Evolutionary conservation across 352 stramenopile species (phyloP).

Genomic region (Globisporangium canariense): DNA sequence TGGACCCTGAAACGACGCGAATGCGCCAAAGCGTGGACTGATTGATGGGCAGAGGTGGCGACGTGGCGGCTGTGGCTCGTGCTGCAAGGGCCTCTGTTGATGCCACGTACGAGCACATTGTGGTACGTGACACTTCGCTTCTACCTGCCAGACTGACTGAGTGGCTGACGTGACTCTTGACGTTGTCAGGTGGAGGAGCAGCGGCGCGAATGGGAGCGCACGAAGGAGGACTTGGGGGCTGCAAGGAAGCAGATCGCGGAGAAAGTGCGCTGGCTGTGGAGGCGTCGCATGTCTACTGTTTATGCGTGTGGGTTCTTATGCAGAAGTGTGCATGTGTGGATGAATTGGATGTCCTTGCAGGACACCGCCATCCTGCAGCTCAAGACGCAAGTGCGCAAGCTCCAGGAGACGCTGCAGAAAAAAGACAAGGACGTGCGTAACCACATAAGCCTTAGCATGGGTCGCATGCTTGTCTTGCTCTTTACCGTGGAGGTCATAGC

Average conservation of each 20-base stretch:
- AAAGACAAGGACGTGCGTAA: conserved; percentile 60
- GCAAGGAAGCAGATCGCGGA: conserved; percentile 43
- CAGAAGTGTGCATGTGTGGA: background rate
- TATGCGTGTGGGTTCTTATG: background rate
- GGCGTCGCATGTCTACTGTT: background rate
- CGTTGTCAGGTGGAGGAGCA: conserved; percentile 42
- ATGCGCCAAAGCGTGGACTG: background rate
- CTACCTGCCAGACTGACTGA: background rate
- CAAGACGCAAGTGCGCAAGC: conserved; percentile 50
- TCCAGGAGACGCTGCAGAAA: conserved; percentile 55
- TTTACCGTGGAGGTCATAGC: background rate
- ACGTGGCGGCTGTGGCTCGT: background rate
- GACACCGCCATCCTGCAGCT: conserved; percentile 55
- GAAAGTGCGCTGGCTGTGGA: conserved; percentile 20
- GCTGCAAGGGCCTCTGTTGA: background rate
- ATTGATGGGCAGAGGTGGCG: conserved; percentile 9
- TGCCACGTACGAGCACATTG: conserved; percentile 11
- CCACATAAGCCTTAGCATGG: too few species aligned
- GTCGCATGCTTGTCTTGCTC: background rate
- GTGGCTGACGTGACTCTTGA: background rate
- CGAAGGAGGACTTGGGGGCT: conserved; percentile 44
- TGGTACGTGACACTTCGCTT: conserved; percentile 4
- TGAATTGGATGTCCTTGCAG: conserved; percentile 19
- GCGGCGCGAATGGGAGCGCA: conserved; percentile 50
- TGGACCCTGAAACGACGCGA: conserved; percentile 11